These are phyloP conservation scores for Paecilomyces fulvus DNA, from an alignment of 2,329 filamentous ascomycete species.

Conservation along the genomic window DNA sequence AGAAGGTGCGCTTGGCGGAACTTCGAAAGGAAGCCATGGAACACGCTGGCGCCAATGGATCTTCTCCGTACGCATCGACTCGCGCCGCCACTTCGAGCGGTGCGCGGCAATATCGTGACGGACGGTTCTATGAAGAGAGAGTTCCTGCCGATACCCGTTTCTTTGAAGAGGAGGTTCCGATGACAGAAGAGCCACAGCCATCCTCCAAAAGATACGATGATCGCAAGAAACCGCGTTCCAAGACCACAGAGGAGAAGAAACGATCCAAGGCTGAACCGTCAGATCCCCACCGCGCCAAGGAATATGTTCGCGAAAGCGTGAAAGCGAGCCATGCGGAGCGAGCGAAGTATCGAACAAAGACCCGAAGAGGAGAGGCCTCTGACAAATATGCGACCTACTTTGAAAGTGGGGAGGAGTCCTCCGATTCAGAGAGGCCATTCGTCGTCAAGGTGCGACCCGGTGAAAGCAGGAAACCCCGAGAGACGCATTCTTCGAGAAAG, in stretches of 20 bases:
- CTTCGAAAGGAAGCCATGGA: slow-evolving; percentile 50
- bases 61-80: slow-evolving; percentile 3
- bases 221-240: slow-evolving; percentile 23
- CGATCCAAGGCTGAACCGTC: slow-evolving; percentile 21
- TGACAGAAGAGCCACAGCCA: slow-evolving; percentile 28
- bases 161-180: slow-evolving; percentile 31
- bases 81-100: neutral
- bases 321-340: slow-evolving; percentile 25
- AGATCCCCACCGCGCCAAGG: slow-evolving; percentile 20
- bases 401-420: slow-evolving; percentile 20
- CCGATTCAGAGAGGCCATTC: slow-evolving; percentile 22
- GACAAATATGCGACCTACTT: slow-evolving; percentile 29
- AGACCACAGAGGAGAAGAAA: slow-evolving; percentile 30
- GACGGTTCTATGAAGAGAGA: slow-evolving; percentile 37
- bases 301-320: slow-evolving; percentile 21
- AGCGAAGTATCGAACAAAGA: slow-evolving; percentile 34
- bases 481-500: slow-evolving; percentile 8
- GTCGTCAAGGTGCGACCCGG: slow-evolving; percentile 14
- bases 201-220: slow-evolving; percentile 34
- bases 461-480: slow-evolving; percentile 14
- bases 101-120: slow-evolving; percentile 32
- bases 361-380: slow-evolving; percentile 32
- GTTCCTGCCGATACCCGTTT: slow-evolving; percentile 25
- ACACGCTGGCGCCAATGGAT: slow-evolving; percentile 25
- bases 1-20: slow-evolving; percentile 59